These are phyloP conservation scores for Lasiosphaeriaceae sp. DNA, from an alignment of 495 filamentous ascomycete species.

Conservation along the genomic window DNA sequence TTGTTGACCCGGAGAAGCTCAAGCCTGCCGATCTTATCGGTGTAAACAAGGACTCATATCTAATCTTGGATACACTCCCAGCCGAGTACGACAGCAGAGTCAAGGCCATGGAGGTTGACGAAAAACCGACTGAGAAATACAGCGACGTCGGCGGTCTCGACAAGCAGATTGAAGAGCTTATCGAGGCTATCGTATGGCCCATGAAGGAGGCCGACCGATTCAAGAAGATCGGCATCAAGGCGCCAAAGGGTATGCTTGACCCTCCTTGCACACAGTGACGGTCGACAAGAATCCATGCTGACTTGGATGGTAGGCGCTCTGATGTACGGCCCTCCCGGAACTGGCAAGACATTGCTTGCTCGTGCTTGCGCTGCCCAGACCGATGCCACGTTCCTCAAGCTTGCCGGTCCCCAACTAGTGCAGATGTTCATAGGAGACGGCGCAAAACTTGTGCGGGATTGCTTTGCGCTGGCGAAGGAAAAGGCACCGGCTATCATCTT, in stretches of 20 bases:
- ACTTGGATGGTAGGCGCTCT: slow-evolving; percentile 63
- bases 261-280: neutral
- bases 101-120: slow-evolving; percentile 99
- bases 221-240: slow-evolving; percentile 99
- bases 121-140: slow-evolving; percentile 99
- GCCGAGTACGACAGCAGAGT: slow-evolving; percentile 99
- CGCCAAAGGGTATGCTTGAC: slow-evolving; percentile 77
- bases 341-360: slow-evolving; percentile 94
- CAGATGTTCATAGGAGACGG: slow-evolving; percentile 99
- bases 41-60: slow-evolving; percentile 98
- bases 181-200: slow-evolving; percentile 99
- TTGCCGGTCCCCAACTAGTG: slow-evolving; percentile 96
- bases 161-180: slow-evolving; percentile 99
- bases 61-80: slow-evolving; percentile 95
- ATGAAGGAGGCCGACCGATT: slow-evolving; percentile 99
- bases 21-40: slow-evolving; percentile 96
- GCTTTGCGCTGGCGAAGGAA: slow-evolving; percentile 96
- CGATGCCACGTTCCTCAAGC: slow-evolving; percentile 98
- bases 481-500: slow-evolving; percentile 99
- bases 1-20: slow-evolving; percentile 89
- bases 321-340: slow-evolving; percentile 98
- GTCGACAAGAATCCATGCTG: neutral
- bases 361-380: slow-evolving; percentile 97
- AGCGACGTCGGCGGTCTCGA: slow-evolving; percentile 95
- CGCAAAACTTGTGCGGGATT: slow-evolving; percentile 95